Conservation (phyloP, 176 grass and related monocot species). For the Phoenix roebelenii region DNA sequence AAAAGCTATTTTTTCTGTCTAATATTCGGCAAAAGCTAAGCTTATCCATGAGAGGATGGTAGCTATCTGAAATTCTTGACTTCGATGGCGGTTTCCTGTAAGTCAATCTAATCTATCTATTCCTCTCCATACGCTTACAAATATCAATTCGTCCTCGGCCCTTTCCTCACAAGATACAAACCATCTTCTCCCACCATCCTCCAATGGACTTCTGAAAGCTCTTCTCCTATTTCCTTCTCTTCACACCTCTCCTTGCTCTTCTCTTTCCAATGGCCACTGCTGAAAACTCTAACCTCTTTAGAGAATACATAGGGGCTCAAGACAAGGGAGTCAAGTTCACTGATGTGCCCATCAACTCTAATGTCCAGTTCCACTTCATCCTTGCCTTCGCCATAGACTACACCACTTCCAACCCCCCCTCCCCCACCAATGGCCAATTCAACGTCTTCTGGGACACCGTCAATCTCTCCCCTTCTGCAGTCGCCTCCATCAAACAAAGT, state of each 20-base stretch:
- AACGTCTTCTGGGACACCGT: conserved; percentile 53
- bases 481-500: conserved; percentile 39
- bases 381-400: conserved; percentile 76
- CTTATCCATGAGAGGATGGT: too few relatives aligned
- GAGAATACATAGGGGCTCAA: conserved; percentile 72
- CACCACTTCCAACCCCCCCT: conserved; percentile 26
- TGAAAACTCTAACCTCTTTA: conserved; percentile 56
- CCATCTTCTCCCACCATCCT: background rate
- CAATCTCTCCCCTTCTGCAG: conserved; percentile 35
- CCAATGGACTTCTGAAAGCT: background rate
- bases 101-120: too few relatives aligned
- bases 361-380: conserved; percentile 48
- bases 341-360: conserved; percentile 58
- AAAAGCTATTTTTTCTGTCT: too few relatives aligned
- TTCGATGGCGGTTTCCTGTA: too few relatives aligned
- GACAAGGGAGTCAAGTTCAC: conserved; percentile 57
- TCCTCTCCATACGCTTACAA: background rate
- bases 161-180: background rate
- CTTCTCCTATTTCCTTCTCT: conserved; percentile 24
- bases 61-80: too few relatives aligned
- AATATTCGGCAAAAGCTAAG: too few relatives aligned
- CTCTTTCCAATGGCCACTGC: conserved; percentile 17
- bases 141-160: background rate
- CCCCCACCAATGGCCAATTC: conserved; percentile 63
- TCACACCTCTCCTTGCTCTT: conserved; percentile 21